A percentile compares a stretch with the other conserved stretches of the same genome.
Evolutionary conservation across 2,329 filamentous ascomycete genomes (phyloP).

Genomic region (Neofusicoccum sp.): DNA sequence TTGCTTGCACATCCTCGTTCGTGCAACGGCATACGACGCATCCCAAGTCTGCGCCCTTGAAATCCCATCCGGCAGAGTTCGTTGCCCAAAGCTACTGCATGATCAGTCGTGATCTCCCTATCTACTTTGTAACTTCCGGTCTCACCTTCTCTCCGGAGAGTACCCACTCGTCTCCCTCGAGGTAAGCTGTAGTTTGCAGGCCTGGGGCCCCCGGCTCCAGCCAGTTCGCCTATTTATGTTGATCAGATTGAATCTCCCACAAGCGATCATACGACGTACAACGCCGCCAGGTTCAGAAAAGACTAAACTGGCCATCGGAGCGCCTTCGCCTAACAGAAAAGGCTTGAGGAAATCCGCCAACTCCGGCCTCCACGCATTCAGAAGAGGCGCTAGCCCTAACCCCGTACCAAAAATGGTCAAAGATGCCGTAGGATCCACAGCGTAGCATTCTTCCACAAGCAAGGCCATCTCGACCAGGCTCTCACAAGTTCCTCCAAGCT

Average conservation of each 20-base stretch:
- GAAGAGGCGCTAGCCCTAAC: slow-evolving; percentile 52
- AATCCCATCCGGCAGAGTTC: slow-evolving; percentile 55
- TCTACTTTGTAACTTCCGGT: neutral
- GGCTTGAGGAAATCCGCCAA: slow-evolving; percentile 47
- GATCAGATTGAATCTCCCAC: no score
- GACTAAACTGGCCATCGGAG: slow-evolving; percentile 52
- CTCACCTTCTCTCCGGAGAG: slow-evolving; percentile 54
- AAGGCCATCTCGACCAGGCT: slow-evolving; percentile 51
- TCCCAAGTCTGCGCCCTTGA: slow-evolving; percentile 50
- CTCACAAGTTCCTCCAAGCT: slow-evolving; percentile 47
- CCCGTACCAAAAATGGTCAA: slow-evolving; percentile 54
- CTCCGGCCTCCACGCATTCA: slow-evolving; percentile 40
- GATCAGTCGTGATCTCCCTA: neutral
- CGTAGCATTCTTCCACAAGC: slow-evolving; percentile 54
- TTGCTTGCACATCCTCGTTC: slow-evolving; percentile 20
- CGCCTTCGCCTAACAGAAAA: slow-evolving; percentile 46
- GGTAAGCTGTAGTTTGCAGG: slow-evolving; percentile 49
- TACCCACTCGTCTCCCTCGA: slow-evolving; percentile 52
- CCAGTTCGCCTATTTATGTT: slow-evolving; percentile 53
- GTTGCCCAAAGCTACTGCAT: slow-evolving; percentile 51
- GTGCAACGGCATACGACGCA: slow-evolving; percentile 52
- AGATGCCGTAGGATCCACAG: slow-evolving; percentile 50
- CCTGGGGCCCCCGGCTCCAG: slow-evolving; percentile 51
- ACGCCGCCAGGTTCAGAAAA: slow-evolving; percentile 52
- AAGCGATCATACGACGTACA: neutral